Evolutionary conservation across 2,329 filamentous ascomycete species (phyloP), one percentile per base, ranked within the genome.

Genomic region (Penicillium freii): DNA sequence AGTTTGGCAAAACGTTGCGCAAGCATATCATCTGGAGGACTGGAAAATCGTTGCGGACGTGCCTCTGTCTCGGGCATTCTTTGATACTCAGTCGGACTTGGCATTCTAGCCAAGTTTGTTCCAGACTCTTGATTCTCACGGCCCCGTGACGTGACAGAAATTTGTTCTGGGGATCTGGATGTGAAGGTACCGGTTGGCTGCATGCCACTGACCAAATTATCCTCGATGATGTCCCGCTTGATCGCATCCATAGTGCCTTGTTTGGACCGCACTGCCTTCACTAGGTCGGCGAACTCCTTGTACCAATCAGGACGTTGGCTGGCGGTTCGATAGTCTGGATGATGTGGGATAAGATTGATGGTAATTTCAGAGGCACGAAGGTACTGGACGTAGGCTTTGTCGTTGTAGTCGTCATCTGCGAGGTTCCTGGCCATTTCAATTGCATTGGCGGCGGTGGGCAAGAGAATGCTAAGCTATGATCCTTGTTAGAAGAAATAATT

Each of bases 351-450:
- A 42, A 87, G 78, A 55, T 93, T 87, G 50, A 92, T 82, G 15
- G 89, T 84, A 54, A 97, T 88, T 56, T 92, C 87, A 58, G 84
- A 92, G 11, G 92, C 90, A 61, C 88, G 85, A 57, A 97, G 82
- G 69, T 93, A 97, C 60, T 96, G 90, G 62, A 89, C 84, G 54
- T 96, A 88, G 3, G 92, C 92, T 38, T 86, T 74, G 69, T 94
- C 91, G 5, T 87, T 84, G 36, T 75, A 65, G 29, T 72, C 66
- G 27, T 67, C 63, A 39, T 75, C 69, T 27, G 68, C 60, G 54
- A 73, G 66, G 21, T 56, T 51, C 52, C 66, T 72, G 17, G 73
- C 71, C 60, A 67, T 67, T 27, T 71, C 64, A 39, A 77, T 70
- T 33, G 74, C 71, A 51, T 73, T 69, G 56, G 70, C 68, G n/a